phyloP scores from a whole-genome alignment of 495 filamentous ascomycete species.

The Trichoderma orchidacearum region DNA sequence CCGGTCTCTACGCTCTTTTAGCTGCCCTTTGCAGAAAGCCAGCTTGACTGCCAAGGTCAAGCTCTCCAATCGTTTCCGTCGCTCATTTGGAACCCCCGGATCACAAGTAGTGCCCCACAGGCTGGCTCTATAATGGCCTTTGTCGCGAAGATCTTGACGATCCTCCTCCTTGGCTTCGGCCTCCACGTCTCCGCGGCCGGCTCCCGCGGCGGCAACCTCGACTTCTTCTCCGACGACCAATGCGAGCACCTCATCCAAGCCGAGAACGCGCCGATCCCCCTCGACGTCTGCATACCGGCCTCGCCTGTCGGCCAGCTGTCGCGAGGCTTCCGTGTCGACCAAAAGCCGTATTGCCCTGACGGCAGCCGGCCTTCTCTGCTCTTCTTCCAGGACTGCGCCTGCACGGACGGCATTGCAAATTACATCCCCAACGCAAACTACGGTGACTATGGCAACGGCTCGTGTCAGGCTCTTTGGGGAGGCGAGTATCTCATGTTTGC shows the following conservation, averaged over 20 bases:
- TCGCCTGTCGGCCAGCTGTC: background rate
- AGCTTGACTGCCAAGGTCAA: background rate
- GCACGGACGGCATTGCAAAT: background rate
- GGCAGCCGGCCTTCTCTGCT: background rate
- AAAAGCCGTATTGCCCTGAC: background rate
- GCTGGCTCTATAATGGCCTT: background rate
- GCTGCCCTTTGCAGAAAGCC: too few relatives aligned
- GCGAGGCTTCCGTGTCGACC: background rate
- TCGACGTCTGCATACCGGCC: background rate
- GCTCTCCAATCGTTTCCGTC: background rate
- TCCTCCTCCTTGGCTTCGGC: background rate
- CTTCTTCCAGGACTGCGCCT: background rate
- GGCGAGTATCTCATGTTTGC: background rate
- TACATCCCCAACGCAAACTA: background rate
- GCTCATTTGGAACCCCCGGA: background rate
- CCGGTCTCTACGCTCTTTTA: background rate
- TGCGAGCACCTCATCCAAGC: background rate
- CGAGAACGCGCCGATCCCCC: background rate
- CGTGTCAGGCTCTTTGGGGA: background rate
- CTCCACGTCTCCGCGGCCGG: background rate
- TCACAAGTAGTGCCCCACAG: background rate
- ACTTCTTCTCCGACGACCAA: background rate
- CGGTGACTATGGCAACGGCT: background rate
- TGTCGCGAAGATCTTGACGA: background rate
- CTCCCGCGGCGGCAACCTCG: background rate